Percentiles rank a stretch among this genome's conserved stretches.
Evolutionary conservation across 2,329 filamentous ascomycete species (phyloP).

Genomic region (Trichoderma lentiforme): DNA sequence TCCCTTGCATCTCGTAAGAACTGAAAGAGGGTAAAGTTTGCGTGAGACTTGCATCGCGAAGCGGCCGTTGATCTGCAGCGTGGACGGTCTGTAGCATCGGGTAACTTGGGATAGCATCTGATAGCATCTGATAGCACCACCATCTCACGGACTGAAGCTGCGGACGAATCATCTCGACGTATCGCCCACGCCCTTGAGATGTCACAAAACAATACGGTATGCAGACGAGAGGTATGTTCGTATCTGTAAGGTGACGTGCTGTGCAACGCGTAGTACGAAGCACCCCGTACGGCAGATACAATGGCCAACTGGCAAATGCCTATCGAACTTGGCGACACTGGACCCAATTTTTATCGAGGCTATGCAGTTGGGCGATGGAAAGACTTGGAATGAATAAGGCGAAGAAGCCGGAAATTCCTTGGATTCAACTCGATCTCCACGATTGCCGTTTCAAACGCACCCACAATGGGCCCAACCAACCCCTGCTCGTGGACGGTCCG

Average conservation of each 20-base stretch:
- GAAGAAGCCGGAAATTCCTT: not conserved
- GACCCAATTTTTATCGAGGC: not conserved
- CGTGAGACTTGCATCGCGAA: constrained; percentile 4
- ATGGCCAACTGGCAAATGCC: not conserved
- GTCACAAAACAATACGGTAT: not conserved
- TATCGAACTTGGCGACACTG: not conserved
- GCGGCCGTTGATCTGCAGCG: not conserved
- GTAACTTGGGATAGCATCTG: not conserved
- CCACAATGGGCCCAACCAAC: not conserved
- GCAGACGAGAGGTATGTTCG: not conserved
- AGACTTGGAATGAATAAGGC: not conserved
- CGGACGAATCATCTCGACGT: not conserved
- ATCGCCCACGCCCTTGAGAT: not conserved
- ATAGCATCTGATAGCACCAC: not conserved
- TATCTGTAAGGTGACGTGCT: not conserved
- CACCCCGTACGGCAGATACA: not conserved
- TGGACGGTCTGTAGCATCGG: not conserved
- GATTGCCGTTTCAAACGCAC: not conserved
- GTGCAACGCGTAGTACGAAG: not conserved
- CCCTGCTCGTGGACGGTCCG: not conserved
- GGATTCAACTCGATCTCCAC: not conserved
- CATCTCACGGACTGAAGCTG: not conserved
- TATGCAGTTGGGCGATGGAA: not conserved
- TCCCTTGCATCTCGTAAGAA: not conserved
- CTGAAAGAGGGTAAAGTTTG: not conserved